These are phyloP conservation scores for Viridothelium virens DNA, from an alignment of 495 filamentous ascomycete species.

Conservation along the genomic window DNA sequence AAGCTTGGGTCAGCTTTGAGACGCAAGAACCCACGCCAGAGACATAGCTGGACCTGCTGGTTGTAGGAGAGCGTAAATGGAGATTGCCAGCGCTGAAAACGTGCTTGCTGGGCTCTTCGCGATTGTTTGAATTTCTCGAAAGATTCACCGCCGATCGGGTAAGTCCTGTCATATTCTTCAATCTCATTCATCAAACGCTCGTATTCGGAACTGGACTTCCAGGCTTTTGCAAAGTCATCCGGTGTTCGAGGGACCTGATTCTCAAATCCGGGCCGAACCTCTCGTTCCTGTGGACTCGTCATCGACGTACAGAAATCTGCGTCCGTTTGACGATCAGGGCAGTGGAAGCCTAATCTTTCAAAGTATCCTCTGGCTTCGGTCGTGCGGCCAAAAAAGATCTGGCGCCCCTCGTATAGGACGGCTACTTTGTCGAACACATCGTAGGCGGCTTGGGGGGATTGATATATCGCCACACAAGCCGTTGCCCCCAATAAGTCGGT, in stretches of 20 bases:
- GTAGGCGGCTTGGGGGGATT: slow-evolving; percentile 23
- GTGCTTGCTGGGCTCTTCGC: slow-evolving; percentile 59
- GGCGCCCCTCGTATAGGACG: slow-evolving; percentile 55
- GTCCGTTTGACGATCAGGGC: slow-evolving; percentile 54
- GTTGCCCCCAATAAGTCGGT: slow-evolving; percentile 18
- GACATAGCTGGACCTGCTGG: slow-evolving; percentile 36
- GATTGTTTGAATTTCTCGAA: slow-evolving; percentile 62
- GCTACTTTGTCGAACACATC: slow-evolving; percentile 31
- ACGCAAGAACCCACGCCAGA: slow-evolving; percentile 63
- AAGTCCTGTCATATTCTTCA: slow-evolving; percentile 55
- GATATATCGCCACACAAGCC: slow-evolving; percentile 25
- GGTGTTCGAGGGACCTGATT: slow-evolving; percentile 59
- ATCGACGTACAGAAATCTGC: slow-evolving; percentile 69
- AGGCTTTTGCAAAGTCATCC: slow-evolving; percentile 61
- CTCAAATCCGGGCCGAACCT: slow-evolving; percentile 53
- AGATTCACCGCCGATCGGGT: slow-evolving; percentile 56
- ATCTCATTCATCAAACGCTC: slow-evolving; percentile 59
- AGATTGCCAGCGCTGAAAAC: slow-evolving; percentile 32
- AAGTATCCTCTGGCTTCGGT: slow-evolving; percentile 34
- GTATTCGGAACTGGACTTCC: slow-evolving; percentile 68
- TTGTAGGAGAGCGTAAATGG: slow-evolving; percentile 28
- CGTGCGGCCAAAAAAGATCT: slow-evolving; percentile 52
- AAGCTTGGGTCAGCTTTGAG: slow-evolving; percentile 64
- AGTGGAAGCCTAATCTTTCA: slow-evolving; percentile 51
- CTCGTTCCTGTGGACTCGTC: slow-evolving; percentile 58